Conservation (phyloP, 805 yeast genomes). For the Metschnikowia similis region DNA sequence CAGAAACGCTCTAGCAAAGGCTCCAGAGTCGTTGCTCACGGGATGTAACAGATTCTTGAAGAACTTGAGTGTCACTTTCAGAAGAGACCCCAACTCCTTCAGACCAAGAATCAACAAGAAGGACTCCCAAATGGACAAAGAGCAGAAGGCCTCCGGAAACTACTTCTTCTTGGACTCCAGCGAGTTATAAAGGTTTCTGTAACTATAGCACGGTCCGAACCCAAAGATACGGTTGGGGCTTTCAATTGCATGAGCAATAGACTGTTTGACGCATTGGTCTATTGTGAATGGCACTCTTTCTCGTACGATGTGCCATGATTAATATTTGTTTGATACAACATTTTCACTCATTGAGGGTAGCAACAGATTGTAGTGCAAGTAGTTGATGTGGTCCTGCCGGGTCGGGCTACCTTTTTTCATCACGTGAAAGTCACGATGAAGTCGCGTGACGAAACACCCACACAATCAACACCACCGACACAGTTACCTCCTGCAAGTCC, state of each 20-base stretch:
- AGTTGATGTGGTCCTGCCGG: background rate
- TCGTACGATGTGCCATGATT: constrained; percentile 16
- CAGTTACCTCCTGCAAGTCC: background rate
- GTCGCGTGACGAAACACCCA: constrained; percentile 7
- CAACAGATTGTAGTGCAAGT: background rate
- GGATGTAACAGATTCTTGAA: constrained; percentile 97
- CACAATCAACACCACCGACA: background rate
- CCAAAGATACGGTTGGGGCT: constrained; percentile 8
- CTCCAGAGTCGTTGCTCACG: constrained; percentile 90
- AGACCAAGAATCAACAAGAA: constrained; percentile 98
- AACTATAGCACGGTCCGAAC: constrained; percentile 5
- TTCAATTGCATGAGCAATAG: constrained; percentile 19
- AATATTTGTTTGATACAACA: constrained; percentile 14
- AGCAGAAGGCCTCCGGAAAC: constrained; percentile 89
- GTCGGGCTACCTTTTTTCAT: background rate
- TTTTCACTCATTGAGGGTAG: constrained; percentile 1
- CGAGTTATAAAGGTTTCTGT: constrained; percentile 28
- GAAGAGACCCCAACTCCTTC: constrained; percentile 98
- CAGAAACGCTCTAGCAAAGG: constrained; percentile 72
- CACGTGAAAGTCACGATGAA: constrained; percentile 13
- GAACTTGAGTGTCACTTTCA: constrained; percentile 94
- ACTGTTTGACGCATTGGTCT: constrained; percentile 8
- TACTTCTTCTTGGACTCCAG: constrained; percentile 88
- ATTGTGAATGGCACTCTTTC: constrained; percentile 16
- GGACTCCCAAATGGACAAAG: constrained; percentile 98